phyloP scores from a whole-genome alignment of 768 basidiomycete species.

The Dioszegia crocea region DNA sequence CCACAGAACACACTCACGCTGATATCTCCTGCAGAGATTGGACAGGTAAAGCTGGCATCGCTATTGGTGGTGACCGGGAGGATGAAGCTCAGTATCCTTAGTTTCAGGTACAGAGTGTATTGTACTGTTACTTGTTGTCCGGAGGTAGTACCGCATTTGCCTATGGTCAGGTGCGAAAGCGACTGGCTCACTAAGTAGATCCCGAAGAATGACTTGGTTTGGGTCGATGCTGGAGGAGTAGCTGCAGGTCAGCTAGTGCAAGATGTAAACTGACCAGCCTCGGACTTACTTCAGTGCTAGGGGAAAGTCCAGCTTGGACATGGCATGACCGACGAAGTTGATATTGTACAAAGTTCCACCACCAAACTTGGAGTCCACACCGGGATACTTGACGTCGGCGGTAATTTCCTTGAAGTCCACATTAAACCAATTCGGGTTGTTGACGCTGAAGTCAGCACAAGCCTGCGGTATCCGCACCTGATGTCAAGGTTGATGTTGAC shows the following conservation, averaged over 20 bases:
- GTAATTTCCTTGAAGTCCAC: conserved; percentile 44
- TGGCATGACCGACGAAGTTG: conserved; percentile 42
- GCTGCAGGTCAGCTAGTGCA: neutral
- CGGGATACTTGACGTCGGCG: conserved; percentile 38
- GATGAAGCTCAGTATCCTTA: conserved; percentile 40
- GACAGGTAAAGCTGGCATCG: conserved; percentile 46
- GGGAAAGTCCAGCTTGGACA: conserved; percentile 45
- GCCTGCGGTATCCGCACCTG: conserved; percentile 20
- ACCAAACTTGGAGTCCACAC: conserved; percentile 36
- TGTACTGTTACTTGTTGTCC: conserved; percentile 44
- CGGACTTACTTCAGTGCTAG: conserved; percentile 41
- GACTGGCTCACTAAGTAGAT: conserved; percentile 40
- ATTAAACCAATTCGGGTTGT: conserved; percentile 50
- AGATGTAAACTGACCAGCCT: conserved; percentile 12
- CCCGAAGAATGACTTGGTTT: conserved; percentile 40
- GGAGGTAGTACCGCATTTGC: conserved; percentile 38
- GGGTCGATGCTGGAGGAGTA: conserved; percentile 44
- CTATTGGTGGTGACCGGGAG: conserved; percentile 40
- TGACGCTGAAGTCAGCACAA: conserved; percentile 14
- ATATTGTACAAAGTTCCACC: conserved; percentile 45
- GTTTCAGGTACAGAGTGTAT: conserved; percentile 44
- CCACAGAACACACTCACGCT: conserved; percentile 20
- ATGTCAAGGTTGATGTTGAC: conserved; percentile 42
- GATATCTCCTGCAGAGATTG: conserved; percentile 38
- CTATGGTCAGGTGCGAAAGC: conserved; percentile 10